Percentiles rank a stretch among this genome's conserved stretches.
Conservation (phyloP, 805 yeast species). For the Schwanniomyces sp. region DNA sequence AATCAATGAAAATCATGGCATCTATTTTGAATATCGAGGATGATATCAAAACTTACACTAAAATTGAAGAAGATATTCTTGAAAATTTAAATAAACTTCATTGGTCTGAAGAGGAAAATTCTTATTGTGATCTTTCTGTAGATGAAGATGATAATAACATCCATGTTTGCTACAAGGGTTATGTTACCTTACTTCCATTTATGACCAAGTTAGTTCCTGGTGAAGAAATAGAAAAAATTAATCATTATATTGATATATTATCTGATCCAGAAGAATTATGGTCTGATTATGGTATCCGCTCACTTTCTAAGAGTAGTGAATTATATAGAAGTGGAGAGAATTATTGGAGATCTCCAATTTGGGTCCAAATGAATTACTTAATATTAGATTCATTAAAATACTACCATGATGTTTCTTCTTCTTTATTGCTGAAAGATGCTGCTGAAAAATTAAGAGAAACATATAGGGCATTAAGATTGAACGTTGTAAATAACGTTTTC, state of each 20-base stretch:
- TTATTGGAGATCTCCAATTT: constrained; percentile 94
- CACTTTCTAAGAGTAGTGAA: constrained; percentile 67
- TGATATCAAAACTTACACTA: constrained; percentile 55
- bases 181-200: constrained; percentile 84
- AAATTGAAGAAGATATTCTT: constrained; percentile 55
- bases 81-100: constrained; percentile 70
- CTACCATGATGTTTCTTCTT: constrained; percentile 44
- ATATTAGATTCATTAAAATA: constrained; percentile 65
- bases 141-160: constrained; percentile 66
- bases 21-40: constrained; percentile 54
- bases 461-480: constrained; percentile 60
- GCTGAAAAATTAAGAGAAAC: constrained; percentile 38
- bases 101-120: constrained; percentile 67
- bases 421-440: constrained; percentile 26
- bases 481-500: constrained; percentile 67
- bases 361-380: constrained; percentile 90
- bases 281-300: constrained; percentile 76
- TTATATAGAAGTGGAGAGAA: constrained; percentile 78
- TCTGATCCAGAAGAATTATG: constrained; percentile 74
- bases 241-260: constrained; percentile 54
- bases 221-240: constrained; percentile 43
- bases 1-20: constrained; percentile 76
- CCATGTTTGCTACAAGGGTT: constrained; percentile 86
- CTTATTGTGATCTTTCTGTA: constrained; percentile 83
- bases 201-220: constrained; percentile 61